Base-by-base conservation (phyloP, 2,329 filamentous ascomycete species). In the Diaporthe sp. region DNA sequence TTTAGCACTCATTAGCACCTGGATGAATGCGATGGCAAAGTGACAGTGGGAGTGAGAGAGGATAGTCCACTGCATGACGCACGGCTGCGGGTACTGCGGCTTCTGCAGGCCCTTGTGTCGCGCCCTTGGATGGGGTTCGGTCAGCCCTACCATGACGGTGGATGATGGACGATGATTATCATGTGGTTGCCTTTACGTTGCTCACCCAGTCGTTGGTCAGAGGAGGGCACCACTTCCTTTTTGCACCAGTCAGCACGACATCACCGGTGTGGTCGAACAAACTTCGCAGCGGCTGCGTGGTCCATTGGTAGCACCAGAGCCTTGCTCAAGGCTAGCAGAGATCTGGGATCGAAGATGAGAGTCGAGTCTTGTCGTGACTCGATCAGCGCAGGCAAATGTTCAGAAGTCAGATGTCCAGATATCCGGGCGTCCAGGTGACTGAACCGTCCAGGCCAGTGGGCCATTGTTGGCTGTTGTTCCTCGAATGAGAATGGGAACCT, bases 61-160 rank as follows among this genome's bases (percentile, higher is more conserved):
- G 25, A n/a, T 25, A 17, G 47, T 12, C 22, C 42, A 68, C 63
- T 68, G 47, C 63, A 53, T 53, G 63, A 68, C 63, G 63, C 63
- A 68, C 44, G 20, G 61, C 63, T 34, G 31, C 47, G 47, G 44
- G 31, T 9, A 67, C 63, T 51, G 63, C 63, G 63, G 63, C 28
- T 28, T 67, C 44, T 67, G 28, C 31, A 49, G 44, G 61, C 17
- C 44, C 44, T 49, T 51, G 25, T 37, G 20, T 25, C 28, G 63
- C 47, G 47, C 31, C 31, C n/a, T 34, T 37, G 9, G 28, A 67
- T 53, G 44, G 47, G 47, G 47, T 53, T 20, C 47, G 25, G 65
- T 55, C 65, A 70, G 65, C 65, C 65, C 49, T 70, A 70, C 63
- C 63, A 68, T 25, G 44, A 68, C 63, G 20, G 44, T 25, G 47